These are phyloP conservation scores for Echinochloa phyllopogon DNA, from an alignment of 176 grass and related monocot genomes.

Conservation along the genomic window DNA sequence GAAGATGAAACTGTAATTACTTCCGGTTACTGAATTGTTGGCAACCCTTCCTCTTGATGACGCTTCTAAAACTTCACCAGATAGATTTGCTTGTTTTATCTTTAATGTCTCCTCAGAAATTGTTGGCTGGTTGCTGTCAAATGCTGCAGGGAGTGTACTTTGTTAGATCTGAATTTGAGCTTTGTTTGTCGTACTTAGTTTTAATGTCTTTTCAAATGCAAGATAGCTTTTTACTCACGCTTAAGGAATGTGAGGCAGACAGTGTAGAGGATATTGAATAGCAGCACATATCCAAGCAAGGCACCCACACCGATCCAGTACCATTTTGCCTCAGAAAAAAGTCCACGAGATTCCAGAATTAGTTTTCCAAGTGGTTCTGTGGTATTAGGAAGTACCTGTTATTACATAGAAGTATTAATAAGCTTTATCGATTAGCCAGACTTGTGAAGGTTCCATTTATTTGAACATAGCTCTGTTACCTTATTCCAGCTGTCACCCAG, in stretches of 20 bases:
- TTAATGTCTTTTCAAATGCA: conserved; percentile 3
- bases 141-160: conserved; percentile 46
- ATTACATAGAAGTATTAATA: conserved; percentile 16
- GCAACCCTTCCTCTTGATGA: conserved; percentile 38
- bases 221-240: conserved; percentile 43
- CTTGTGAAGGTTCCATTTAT: conserved; percentile 1
- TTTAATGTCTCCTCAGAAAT: conserved; percentile 67
- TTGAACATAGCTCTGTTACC: conserved; percentile 39
- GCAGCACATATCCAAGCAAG: conserved; percentile 65
- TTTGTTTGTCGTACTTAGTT: conserved; percentile 10
- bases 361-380: conserved; percentile 51
- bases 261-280: conserved; percentile 84
- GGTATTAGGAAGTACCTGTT: conserved; percentile 13
- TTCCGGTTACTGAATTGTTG: conserved; percentile 22
- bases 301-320: conserved; percentile 82
- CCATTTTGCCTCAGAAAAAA: conserved; percentile 72
- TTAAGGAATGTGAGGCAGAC: conserved; percentile 70
- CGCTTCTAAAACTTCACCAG: conserved; percentile 57
- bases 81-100: conserved; percentile 67
- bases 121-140: conserved; percentile 59
- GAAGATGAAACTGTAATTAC: conserved; percentile 37
- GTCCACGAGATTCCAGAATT: conserved; percentile 59
- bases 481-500: conserved; percentile 69
- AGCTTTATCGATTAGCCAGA: conserved; percentile 21
- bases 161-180: conserved; percentile 21